A percentile compares a stretch with the other conserved stretches of the same genome.
These are phyloP conservation scores for Inonotus obliquus DNA, from an alignment of 1,284 basidiomycete genomes.

Conservation along the genomic window DNA sequence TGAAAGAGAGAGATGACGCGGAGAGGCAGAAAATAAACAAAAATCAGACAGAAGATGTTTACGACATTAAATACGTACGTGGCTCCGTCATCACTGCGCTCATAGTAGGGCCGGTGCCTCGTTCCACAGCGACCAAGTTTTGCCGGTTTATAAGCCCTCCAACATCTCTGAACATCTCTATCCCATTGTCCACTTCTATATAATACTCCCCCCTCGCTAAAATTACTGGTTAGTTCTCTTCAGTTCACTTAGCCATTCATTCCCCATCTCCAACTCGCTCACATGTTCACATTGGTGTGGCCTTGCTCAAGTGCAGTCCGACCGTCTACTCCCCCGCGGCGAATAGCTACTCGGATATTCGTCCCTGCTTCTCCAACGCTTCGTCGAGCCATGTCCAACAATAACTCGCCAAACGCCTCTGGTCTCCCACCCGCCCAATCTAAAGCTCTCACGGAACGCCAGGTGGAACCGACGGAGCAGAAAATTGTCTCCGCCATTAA, in stretches of 20 bases:
- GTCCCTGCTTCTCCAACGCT: slow-evolving; percentile 11
- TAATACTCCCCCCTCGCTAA: not conserved
- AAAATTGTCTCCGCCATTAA: slow-evolving; percentile 37
- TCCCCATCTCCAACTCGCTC: not conserved
- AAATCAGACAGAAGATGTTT: not conserved
- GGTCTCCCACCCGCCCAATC: slow-evolving; percentile 38
- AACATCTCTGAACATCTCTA: not conserved
- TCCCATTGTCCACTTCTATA: not conserved
- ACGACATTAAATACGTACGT: not conserved
- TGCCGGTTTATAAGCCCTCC: too few relatives aligned
- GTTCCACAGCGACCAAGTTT: not conserved
- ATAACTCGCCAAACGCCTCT: slow-evolving; percentile 34
- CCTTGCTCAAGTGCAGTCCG: not conserved
- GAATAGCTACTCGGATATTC: slow-evolving; percentile 8
- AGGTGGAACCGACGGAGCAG: slow-evolving; percentile 33
- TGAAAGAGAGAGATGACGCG: not conserved
- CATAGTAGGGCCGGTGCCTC: not conserved
- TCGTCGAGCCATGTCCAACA: slow-evolving; percentile 27
- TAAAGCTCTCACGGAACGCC: slow-evolving; percentile 35
- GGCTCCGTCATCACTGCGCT: not conserved
- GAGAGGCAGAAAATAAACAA: not conserved
- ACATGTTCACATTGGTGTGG: not conserved
- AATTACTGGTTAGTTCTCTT: not conserved
- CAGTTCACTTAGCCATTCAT: not conserved
- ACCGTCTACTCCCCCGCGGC: not conserved